Evolutionary conservation across 371 early-diverging fungal species (phyloP), one percentile per base, ranked within the genome.

Genomic region (Rhizopus delemar): DNA sequence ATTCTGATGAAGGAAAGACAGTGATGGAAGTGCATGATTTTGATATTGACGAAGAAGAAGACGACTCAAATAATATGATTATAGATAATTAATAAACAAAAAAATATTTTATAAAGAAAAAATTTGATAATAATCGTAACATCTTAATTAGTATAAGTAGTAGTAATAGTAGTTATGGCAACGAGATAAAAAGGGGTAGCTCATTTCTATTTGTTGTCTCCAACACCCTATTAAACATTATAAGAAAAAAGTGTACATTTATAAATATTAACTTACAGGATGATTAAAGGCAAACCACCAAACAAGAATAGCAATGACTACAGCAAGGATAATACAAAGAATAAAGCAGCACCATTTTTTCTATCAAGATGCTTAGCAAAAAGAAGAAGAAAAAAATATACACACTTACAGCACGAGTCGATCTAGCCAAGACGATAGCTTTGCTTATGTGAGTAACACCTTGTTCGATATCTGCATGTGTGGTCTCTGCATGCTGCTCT

Each of bases 401-500:
- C n/a, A 41, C 41, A 67, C 75, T 67, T 75, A 90, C 89, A 66
- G 85, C 90, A 59, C 95, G 73, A 29, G 92, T 84, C 29, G 86
- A 81, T 49, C 79, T 84, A 48, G 93, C 94, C 51, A 81, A 77
- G 50, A 79, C 73, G 57, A 86, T 85, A 5, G 94, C 94, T 49
- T 72, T 74, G n/a, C 80, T 70, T 38, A 93, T 74, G 41, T 88
- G 86, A 41, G 85, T 75, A 32, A 83, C 86, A 46, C 93, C 94
- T 50, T 81, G 71, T 54, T 91, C 90, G 28, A 92, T 70, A 51
- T 93, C 83, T 15, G 73, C 71, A 11, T 80, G 84, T 5, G 91
- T 82, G 50, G 82, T 76, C 13, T 82, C 73, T 0, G 88, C 86
- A 65, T 90, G 74, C 7, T 70, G 63, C 63, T 92, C 93, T 28